Evolutionary conservation across 2,329 filamentous ascomycete genomes (phyloP), one percentile per base, ranked within the genome.

Genomic region (Fusarium ramigenum): DNA sequence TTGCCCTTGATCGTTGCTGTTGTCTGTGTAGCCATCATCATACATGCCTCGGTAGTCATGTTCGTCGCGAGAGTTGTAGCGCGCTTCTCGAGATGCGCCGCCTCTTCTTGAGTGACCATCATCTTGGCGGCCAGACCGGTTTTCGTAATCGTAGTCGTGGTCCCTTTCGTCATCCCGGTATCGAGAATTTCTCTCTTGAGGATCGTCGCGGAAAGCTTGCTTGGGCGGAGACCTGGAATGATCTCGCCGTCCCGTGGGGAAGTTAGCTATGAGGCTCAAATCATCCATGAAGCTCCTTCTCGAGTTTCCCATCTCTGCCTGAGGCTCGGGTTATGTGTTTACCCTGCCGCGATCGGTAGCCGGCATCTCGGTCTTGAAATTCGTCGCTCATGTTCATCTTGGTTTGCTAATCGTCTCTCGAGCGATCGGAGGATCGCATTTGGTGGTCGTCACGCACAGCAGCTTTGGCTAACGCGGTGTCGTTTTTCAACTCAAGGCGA

Each of bases 331-430:
- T 77, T 79, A 73, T 80, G 79, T 76, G 79, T 84, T 85, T 85
- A 85, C 84, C 86, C 84, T 87, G 85, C 84, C 85, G 83, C 83
- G 83, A 82, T 81, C 81, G 84, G 78, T 83, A 80, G 80, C 82
- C 81, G 75, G 84, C 82, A 77, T 82, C 79, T 78, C 71, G 74
- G 71, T 76, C 73, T 67, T 78, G 69, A 68, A 60, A 66, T 68
- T 74, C 66, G 57, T 78, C 68, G 66, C 73, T 74, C 67, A 66
- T 61, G 54, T 73, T 76, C 63, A 75, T 54, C 50, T 25, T 67
- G 42, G 60, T 75, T 62, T 75, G 72, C 62, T 80, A 77, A 56
- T 75, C 53, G 63, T 79, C 76, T 66, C 74, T 77, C 44, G 76
- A 78, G 65, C 76, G 73, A 63, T 79, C 79, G 68, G 79, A 74